Conservation (phyloP, 2,329 filamentous ascomycete genomes). For the Epichloe gansuensis region DNA sequence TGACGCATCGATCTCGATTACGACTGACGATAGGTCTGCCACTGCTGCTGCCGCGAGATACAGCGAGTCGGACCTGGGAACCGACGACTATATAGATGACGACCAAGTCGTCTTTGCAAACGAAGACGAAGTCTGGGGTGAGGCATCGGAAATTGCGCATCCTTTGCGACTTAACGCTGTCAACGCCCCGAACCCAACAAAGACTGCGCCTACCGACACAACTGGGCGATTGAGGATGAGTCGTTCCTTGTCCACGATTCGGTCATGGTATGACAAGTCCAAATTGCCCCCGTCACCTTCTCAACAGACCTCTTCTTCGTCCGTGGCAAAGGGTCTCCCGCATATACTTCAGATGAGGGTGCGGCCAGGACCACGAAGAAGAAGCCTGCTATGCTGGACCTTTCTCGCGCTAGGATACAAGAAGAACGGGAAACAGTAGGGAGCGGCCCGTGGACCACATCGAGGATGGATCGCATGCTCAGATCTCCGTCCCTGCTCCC, state of each 20-base stretch:
- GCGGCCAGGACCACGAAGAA: conserved; percentile 23
- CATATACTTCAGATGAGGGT: conserved; percentile 31
- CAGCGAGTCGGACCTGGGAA: conserved; percentile 9
- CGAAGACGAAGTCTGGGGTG: conserved; percentile 25
- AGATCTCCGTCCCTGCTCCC: conserved; percentile 33
- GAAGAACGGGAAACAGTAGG: neutral
- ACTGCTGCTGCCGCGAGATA: conserved; percentile 24
- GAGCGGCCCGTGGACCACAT: conserved; percentile 11
- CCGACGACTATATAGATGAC: conserved; percentile 9
- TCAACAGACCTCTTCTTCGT: conserved; percentile 45
- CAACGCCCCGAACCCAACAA: conserved; percentile 1
- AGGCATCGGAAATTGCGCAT: conserved; percentile 34
- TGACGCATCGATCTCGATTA: conserved; percentile 27
- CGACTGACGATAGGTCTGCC: conserved; percentile 33
- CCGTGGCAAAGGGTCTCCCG: conserved; percentile 44
- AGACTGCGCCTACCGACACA: conserved; percentile 24
- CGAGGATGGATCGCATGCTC: conserved; percentile 25
- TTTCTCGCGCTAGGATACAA: conserved; percentile 22
- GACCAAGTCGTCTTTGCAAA: conserved; percentile 12
- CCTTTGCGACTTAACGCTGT: conserved; percentile 11
- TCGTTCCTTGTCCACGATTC: conserved; percentile 42
- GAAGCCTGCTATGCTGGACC: conserved; percentile 38
- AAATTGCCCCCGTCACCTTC: conserved; percentile 45
- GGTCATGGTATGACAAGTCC: conserved; percentile 44
- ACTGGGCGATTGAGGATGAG: conserved; percentile 34